These are phyloP conservation scores for Colletotrichum australisinense DNA, from an alignment of 2,329 filamentous ascomycete species.

Conservation along the genomic window DNA sequence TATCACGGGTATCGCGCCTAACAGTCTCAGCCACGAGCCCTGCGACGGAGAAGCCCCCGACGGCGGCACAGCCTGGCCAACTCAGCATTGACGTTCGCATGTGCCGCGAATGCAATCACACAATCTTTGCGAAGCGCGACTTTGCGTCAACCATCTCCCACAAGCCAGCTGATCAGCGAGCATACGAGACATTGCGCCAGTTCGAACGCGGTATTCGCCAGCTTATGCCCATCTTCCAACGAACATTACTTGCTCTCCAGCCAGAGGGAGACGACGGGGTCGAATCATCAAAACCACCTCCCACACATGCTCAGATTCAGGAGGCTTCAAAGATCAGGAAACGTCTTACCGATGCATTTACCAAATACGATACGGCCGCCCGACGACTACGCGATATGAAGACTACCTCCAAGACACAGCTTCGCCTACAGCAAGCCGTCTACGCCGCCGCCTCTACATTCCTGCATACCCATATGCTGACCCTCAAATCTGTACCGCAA, in stretches of 20 bases:
- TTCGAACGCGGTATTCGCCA: slow-evolving; percentile 89
- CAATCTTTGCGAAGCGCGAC: slow-evolving; percentile 75
- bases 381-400: slow-evolving; percentile 84
- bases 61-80: slow-evolving; percentile 50
- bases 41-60: slow-evolving; percentile 56
- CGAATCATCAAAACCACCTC: slow-evolving; percentile 52
- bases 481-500: slow-evolving; percentile 79
- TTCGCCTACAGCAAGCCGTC: slow-evolving; percentile 81
- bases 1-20: slow-evolving; percentile 4
- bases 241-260: slow-evolving; percentile 78
- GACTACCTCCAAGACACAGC: slow-evolving; percentile 77
- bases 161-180: slow-evolving; percentile 79
- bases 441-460: slow-evolving; percentile 87
- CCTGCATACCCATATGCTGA: slow-evolving; percentile 90
- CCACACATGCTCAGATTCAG: slow-evolving; percentile 75
- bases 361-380: slow-evolving; percentile 86
- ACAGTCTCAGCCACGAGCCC: slow-evolving; percentile 47
- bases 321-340: slow-evolving; percentile 93
- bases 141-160: slow-evolving; percentile 77
- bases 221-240: slow-evolving; percentile 86
- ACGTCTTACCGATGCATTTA: slow-evolving; percentile 87
- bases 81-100: slow-evolving; percentile 86
- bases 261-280: slow-evolving; percentile 53
- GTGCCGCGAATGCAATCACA: slow-evolving; percentile 85
- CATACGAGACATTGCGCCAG: slow-evolving; percentile 85